phyloP scores from a whole-genome alignment of 331 rosid genomes.

The Telfairia occidentalis region DNA sequence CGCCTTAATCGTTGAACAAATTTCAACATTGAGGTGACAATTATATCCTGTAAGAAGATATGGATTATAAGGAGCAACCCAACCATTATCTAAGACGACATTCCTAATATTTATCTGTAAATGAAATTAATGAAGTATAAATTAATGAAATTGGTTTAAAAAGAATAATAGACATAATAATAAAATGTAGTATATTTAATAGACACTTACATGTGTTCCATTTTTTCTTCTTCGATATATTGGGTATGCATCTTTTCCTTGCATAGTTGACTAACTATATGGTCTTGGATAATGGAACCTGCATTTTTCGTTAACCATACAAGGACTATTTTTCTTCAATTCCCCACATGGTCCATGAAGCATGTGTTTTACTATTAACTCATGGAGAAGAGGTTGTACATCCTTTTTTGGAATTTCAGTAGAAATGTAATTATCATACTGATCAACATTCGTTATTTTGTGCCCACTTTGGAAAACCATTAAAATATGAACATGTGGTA shows the following conservation, averaged over 20 bases:
- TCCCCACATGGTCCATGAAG: neutral
- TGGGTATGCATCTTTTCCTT: neutral
- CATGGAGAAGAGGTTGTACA: neutral
- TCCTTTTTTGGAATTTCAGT: neutral
- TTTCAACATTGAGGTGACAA: constrained; percentile 6
- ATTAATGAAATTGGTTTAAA: too few relatives aligned
- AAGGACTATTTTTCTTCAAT: too few relatives aligned
- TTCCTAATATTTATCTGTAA: neutral
- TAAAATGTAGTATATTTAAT: neutral
- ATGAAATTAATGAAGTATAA: too few relatives aligned
- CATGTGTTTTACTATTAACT: neutral
- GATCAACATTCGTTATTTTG: too few relatives aligned
- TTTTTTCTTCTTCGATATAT: neutral
- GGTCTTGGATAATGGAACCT: too few relatives aligned
- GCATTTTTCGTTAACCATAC: too few relatives aligned
- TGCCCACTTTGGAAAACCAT: neutral
- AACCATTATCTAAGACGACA: neutral
- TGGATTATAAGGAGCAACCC: constrained; percentile 10
- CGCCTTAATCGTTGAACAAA: neutral
- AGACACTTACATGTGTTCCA: neutral
- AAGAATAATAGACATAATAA: too few relatives aligned
- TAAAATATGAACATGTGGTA: neutral
- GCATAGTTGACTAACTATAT: too few relatives aligned
- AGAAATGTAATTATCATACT: neutral
- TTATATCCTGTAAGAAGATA: neutral